Percentiles rank a stretch among this genome's conserved stretches.
Conservation (phyloP, 106 monocot species). For the Ottelia alismoides region DNA sequence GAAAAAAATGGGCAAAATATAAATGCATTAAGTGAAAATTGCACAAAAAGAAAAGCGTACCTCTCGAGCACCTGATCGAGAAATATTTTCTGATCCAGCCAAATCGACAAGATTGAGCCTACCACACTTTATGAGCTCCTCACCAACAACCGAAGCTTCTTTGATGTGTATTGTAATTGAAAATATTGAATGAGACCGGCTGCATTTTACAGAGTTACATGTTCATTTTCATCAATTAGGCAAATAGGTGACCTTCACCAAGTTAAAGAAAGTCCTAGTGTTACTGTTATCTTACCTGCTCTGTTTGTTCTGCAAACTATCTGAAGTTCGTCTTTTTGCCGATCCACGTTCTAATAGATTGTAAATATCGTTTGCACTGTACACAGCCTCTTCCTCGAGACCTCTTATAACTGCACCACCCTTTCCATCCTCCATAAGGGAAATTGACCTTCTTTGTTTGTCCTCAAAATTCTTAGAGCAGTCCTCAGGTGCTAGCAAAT, state of each 20-base stretch:
- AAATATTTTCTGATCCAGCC: slow-evolving; percentile 81
- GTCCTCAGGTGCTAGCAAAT: slow-evolving; percentile 53
- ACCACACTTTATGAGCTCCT: slow-evolving; percentile 68
- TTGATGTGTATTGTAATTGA: slow-evolving; percentile 66
- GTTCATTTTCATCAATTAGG: no score
- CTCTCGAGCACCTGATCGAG: slow-evolving; percentile 65
- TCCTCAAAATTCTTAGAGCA: slow-evolving; percentile 29
- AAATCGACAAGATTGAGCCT: slow-evolving; percentile 70
- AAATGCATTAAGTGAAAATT: no score
- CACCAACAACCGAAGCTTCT: slow-evolving; percentile 31
- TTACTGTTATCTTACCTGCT: no score
- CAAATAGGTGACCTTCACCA: no score
- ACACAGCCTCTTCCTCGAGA: slow-evolving; percentile 56
- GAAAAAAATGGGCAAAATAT: no score
- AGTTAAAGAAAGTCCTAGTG: no score
- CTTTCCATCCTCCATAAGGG: slow-evolving; percentile 85
- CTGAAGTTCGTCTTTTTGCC: slow-evolving; percentile 44
- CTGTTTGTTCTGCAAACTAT: slow-evolving; percentile 60
- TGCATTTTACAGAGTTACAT: no score
- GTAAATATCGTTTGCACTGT: slow-evolving; percentile 56
- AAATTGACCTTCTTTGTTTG: slow-evolving; percentile 44
- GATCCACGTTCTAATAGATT: slow-evolving; percentile 46
- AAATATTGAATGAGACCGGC: slow-evolving; percentile 71
- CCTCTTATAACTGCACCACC: slow-evolving; percentile 79
- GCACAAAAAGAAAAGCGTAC: no score